Conservation (phyloP, 768 basidiomycete species). For the Rickenella mellea region DNA sequence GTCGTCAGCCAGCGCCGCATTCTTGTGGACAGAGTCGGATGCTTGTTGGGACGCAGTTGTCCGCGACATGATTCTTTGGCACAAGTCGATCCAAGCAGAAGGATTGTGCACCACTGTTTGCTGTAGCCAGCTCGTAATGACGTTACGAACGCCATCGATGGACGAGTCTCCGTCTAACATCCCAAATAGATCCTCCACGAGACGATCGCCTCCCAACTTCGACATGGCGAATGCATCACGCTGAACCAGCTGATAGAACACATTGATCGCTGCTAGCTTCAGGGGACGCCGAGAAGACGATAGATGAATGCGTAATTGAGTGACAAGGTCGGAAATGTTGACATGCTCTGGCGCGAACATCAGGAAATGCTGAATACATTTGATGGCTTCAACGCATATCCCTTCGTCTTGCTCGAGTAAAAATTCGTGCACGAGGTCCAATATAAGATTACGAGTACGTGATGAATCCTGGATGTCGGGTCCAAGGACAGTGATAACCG, state of each 20-base stretch:
- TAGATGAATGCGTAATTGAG: slow-evolving; percentile 69
- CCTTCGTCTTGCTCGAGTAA: slow-evolving; percentile 79
- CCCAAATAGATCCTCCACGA: slow-evolving; percentile 91
- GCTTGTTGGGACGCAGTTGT: slow-evolving; percentile 80
- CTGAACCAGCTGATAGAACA: slow-evolving; percentile 93
- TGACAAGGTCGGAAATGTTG: slow-evolving; percentile 71
- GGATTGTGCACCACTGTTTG: slow-evolving; percentile 92
- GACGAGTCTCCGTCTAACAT: slow-evolving; percentile 93
- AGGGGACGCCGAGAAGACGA: slow-evolving; percentile 74
- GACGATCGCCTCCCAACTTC: slow-evolving; percentile 83
- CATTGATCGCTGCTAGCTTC: slow-evolving; percentile 92
- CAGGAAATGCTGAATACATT: slow-evolving; percentile 91
- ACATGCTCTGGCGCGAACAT: slow-evolving; percentile 90
- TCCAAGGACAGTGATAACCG: slow-evolving; percentile 86
- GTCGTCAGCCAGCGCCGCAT: slow-evolving; percentile 64
- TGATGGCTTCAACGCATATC: slow-evolving; percentile 87
- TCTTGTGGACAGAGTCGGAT: slow-evolving; percentile 46
- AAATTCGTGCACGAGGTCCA: slow-evolving; percentile 82
- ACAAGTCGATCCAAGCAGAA: slow-evolving; percentile 96
- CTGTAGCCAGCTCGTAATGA: slow-evolving; percentile 89
- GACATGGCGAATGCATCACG: slow-evolving; percentile 89
- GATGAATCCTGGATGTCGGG: slow-evolving; percentile 90
- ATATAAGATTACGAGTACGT: slow-evolving; percentile 67
- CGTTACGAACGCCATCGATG: slow-evolving; percentile 86
- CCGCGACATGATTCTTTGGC: slow-evolving; percentile 93